Percentiles rank a stretch among this genome's conserved stretches.
Evolutionary conservation across 352 stramenopile genomes (phyloP).

Genomic region (Phytophthora crassamura): DNA sequence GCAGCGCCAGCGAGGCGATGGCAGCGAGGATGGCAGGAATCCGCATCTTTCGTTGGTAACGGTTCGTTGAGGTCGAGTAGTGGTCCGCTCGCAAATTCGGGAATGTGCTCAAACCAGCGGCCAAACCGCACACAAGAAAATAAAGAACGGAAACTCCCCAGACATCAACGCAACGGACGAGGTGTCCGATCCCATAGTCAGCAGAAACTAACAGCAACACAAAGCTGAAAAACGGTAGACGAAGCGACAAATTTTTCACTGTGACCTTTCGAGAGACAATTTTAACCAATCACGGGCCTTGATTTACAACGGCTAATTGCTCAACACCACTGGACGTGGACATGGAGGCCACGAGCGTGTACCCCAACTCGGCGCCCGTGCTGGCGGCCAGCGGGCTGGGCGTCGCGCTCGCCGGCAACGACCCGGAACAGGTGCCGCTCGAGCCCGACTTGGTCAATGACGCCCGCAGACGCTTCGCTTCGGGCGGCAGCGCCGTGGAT

Average conservation of each 20-base stretch:
- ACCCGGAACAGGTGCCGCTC: constrained; percentile 62
- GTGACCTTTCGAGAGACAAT: constrained; percentile 25
- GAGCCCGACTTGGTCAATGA: constrained; percentile 60
- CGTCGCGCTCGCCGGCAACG: constrained; percentile 46
- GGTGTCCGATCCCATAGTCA: constrained; percentile 1
- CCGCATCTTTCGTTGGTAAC: constrained; percentile 31
- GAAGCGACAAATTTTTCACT: constrained; percentile 2
- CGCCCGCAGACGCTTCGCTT: constrained; percentile 39
- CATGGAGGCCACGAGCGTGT: constrained; percentile 69
- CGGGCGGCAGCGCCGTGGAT: constrained; percentile 48
- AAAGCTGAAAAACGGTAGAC: not conserved
- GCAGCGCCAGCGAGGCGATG: constrained; percentile 25
- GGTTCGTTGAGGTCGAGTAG: constrained; percentile 1
- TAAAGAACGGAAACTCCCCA: constrained; percentile 38
- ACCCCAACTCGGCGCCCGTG: constrained; percentile 62
- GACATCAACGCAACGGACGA: constrained; percentile 22
- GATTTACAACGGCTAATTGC: constrained; percentile 12
- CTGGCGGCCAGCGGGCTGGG: constrained; percentile 58
- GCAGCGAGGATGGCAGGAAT: constrained; percentile 35
- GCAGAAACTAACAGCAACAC: not conserved
- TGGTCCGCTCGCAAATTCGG: constrained; percentile 16
- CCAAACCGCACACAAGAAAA: constrained; percentile 2
- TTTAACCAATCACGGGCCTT: constrained; percentile 37
- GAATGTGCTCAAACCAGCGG: constrained; percentile 20
- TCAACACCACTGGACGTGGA: constrained; percentile 14